Evolutionary conservation across 352 stramenopile genomes (phyloP).

Genomic region (Globisporangium iwayamae): DNA sequence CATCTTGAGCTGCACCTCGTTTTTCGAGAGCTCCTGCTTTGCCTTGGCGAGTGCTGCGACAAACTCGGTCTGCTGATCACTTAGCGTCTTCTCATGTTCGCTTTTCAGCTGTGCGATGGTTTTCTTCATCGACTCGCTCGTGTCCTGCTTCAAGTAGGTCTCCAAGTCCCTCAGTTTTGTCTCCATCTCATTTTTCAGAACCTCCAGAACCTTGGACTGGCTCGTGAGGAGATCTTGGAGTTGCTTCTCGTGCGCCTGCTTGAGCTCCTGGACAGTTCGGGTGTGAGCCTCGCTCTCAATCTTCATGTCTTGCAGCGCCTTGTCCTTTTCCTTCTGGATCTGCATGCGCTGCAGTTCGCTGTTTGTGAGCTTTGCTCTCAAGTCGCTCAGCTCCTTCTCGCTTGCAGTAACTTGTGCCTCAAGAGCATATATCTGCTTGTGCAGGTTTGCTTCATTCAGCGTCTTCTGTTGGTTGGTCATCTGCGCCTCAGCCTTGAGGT

Average conservation of each 20-base stretch:
- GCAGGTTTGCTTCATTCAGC: slow-evolving; percentile 14
- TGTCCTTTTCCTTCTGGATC: slow-evolving; percentile 21
- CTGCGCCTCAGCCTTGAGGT: slow-evolving; percentile 27
- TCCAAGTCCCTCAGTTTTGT: slow-evolving; percentile 22
- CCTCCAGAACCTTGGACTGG: slow-evolving; percentile 20
- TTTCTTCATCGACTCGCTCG: slow-evolving; percentile 15
- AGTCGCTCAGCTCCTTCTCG: slow-evolving; percentile 16
- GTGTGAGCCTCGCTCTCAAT: slow-evolving; percentile 8
- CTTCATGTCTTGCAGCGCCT: slow-evolving; percentile 10
- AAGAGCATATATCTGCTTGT: slow-evolving; percentile 20
- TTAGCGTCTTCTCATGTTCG: slow-evolving; percentile 5
- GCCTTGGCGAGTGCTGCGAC: neutral
- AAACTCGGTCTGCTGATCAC: neutral
- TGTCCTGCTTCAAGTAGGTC: slow-evolving; percentile 14
- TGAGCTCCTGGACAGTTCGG: slow-evolving; percentile 11
- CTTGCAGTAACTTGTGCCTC: slow-evolving; percentile 21
- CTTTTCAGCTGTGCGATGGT: slow-evolving; percentile 7
- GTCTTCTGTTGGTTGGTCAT: slow-evolving; percentile 18
- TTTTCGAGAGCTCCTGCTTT: slow-evolving; percentile 11
- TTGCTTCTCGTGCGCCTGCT: slow-evolving; percentile 22
- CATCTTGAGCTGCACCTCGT: slow-evolving; percentile 16
- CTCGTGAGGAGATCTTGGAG: slow-evolving; percentile 17
- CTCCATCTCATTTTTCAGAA: slow-evolving; percentile 17
- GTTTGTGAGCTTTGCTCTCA: slow-evolving; percentile 15
- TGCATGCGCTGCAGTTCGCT: slow-evolving; percentile 18